These are phyloP conservation scores for Globisporangium okanoganense DNA, from an alignment of 352 stramenopile genomes.

Conservation along the genomic window DNA sequence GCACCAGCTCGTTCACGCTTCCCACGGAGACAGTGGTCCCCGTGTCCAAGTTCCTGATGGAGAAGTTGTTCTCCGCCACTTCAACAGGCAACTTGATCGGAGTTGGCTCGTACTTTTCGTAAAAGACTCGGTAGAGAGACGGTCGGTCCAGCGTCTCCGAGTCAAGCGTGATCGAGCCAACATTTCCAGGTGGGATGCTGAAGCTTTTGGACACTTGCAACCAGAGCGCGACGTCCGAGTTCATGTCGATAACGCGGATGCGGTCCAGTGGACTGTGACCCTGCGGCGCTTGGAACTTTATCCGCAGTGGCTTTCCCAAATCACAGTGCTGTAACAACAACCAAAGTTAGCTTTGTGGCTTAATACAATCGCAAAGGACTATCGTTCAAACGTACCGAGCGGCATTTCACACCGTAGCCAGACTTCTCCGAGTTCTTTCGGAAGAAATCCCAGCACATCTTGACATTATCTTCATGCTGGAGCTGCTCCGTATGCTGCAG, in stretches of 20 bases:
- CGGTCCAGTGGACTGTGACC: conserved; percentile 73
- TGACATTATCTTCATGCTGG: conserved; percentile 80
- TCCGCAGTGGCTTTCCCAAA: conserved; percentile 72
- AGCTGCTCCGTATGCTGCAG: conserved; percentile 86
- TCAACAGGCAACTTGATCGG: conserved; percentile 48
- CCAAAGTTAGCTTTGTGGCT: not conserved
- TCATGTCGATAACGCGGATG: conserved; percentile 85
- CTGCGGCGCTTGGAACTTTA: conserved; percentile 69
- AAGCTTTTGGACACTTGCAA: conserved; percentile 86
- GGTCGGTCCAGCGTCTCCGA: conserved; percentile 73
- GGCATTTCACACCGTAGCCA: conserved; percentile 70
- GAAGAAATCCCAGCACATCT: conserved; percentile 72
- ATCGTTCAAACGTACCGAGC: conserved; percentile 36
- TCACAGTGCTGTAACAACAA: conserved; percentile 56
- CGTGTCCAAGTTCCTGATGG: conserved; percentile 81
- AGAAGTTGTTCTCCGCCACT: conserved; percentile 61
- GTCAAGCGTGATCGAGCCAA: conserved; percentile 81
- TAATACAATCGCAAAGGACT: not conserved
- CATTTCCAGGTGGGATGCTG: conserved; percentile 63
- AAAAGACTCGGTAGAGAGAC: conserved; percentile 83
- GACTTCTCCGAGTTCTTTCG: conserved; percentile 60
- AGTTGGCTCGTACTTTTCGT: conserved; percentile 84
- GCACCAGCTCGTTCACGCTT: conserved; percentile 73
- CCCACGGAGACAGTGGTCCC: conserved; percentile 72
- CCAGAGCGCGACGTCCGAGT: conserved; percentile 74